Conservation (phyloP, 2,329 filamentous ascomycete genomes). For the Ramichloridium luteum region DNA sequence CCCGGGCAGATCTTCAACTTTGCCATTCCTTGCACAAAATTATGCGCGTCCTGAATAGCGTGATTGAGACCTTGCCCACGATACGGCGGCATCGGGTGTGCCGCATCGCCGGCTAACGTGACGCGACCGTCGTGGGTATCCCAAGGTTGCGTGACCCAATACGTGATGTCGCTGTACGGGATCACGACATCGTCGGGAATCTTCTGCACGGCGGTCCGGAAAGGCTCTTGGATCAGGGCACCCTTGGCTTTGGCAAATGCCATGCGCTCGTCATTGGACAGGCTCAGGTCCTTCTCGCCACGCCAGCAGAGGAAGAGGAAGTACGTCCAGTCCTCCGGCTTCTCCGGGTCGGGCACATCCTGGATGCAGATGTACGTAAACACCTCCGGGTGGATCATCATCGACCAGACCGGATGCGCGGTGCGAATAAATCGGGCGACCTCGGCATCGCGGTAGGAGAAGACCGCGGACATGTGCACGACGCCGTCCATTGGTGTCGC, state of each 20-base stretch:
- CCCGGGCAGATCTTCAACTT: slow-evolving; percentile 1
- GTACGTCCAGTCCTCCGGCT: slow-evolving; percentile 12
- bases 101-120: slow-evolving; percentile 27
- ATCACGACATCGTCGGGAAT: slow-evolving; percentile 8
- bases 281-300: slow-evolving; percentile 2
- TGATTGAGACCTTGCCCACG: slow-evolving; percentile 38
- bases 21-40: slow-evolving; percentile 22
- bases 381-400: slow-evolving; percentile 8
- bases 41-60: slow-evolving; percentile 28
- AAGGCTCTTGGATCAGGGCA: slow-evolving; percentile 9
- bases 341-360: slow-evolving; percentile 7
- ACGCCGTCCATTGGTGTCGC: slow-evolving; percentile 2
- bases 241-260: slow-evolving; percentile 3
- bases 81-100: slow-evolving; percentile 35
- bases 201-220: slow-evolving; percentile 9
- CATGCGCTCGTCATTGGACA: slow-evolving; percentile 1
- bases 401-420: slow-evolving; percentile 11
- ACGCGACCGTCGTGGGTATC: slow-evolving; percentile 19
- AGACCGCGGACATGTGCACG: slow-evolving; percentile 10
- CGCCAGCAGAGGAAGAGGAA: slow-evolving; percentile 11
- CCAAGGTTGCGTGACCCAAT: slow-evolving; percentile 16
- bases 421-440: slow-evolving; percentile 8
- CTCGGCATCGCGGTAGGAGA: slow-evolving; percentile 10
- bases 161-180: slow-evolving; percentile 9
- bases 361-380: slow-evolving; percentile 9